Base-by-base conservation (phyloP, 2,329 filamentous ascomycete species). In the Stylonectria norvegica region DNA sequence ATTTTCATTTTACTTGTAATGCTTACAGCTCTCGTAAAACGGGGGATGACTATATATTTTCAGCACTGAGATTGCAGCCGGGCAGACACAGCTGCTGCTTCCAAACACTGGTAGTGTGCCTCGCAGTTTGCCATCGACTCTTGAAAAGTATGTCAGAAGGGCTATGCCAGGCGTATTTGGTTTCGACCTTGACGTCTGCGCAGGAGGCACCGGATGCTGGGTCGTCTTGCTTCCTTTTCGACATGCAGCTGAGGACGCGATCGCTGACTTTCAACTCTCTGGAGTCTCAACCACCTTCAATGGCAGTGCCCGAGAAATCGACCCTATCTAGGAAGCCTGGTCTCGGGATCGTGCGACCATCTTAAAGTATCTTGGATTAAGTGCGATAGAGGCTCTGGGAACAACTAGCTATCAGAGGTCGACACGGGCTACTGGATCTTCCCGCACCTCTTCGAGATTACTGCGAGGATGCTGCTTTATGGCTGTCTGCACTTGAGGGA, bases 291-390 rank as follows among this genome's bases (percentile, higher is more conserved):
- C 61, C 60, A 4, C 60, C 18, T 4, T 23, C 34, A 3, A 55
- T 54, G 11, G 65, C 54, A 7, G 40, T 34, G 5, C 61, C 63
- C 4, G 56, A 48, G 19, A 60, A 61, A 37, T 65, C 63, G 33
- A 50, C 53, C 10, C 63, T 62, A 35, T 36, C 38, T 10, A 52
- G 40, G 19, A 50, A 47, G 12, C 55, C 58, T 2, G 51, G 47
- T 2, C 17, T 36, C 2, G 48, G 50, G 17, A 50, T 2, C 23
- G 25, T 4, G 34, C 42, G 2, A 40, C 34, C 55, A 61, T 61
- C 40, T 64, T 63, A 39, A 38, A 48, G 45, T 64, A 60, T 39
- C 40, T 44, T 5, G 53, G 61, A 45, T 63, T 63, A 18, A 64
- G 19, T 2, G 52, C 57, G 3, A 63, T 54, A 4, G 56, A 50